phyloP scores from a whole-genome alignment of 345 rosid genomes.

The Turritis glabra region DNA sequence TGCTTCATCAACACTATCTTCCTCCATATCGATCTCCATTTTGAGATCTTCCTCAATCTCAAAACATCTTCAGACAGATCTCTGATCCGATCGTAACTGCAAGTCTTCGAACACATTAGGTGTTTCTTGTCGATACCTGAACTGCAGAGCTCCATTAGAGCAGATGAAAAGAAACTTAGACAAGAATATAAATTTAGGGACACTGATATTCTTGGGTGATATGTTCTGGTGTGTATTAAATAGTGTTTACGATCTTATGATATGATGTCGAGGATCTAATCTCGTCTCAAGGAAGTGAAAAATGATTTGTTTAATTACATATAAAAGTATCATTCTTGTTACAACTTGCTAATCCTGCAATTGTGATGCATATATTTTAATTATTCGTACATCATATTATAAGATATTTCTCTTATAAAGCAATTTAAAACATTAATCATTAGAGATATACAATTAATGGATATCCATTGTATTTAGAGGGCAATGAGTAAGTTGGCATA shows the following conservation, averaged over 20 bases:
- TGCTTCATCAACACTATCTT: slow-evolving; percentile 24
- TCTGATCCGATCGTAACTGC: slow-evolving; percentile 24
- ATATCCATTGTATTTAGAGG: too few relatives aligned
- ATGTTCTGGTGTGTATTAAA: background rate
- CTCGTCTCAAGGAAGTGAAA: background rate
- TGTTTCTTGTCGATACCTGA: slow-evolving; percentile 20
- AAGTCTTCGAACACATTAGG: background rate
- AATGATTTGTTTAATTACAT: slow-evolving; percentile 13
- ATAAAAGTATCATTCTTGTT: background rate
- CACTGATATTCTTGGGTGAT: background rate
- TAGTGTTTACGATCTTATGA: background rate
- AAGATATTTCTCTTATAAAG: background rate
- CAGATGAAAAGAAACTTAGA: background rate
- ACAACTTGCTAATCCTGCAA: slow-evolving; percentile 6
- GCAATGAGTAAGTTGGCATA: background rate
- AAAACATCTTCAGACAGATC: slow-evolving; percentile 16
- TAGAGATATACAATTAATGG: slow-evolving; percentile 2
- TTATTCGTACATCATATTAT: slow-evolving; percentile 6
- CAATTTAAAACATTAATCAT: background rate
- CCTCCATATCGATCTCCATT: slow-evolving; percentile 36
- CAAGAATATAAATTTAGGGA: background rate
- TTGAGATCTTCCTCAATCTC: slow-evolving; percentile 19
- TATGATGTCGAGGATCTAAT: slow-evolving; percentile 21
- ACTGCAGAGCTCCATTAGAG: slow-evolving; percentile 17
- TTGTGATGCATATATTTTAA: slow-evolving; percentile 1